phyloP scores from a whole-genome alignment of 2,329 filamentous ascomycete genomes.

The Ophiognomonia clavigignenti-juglandacearum region DNA sequence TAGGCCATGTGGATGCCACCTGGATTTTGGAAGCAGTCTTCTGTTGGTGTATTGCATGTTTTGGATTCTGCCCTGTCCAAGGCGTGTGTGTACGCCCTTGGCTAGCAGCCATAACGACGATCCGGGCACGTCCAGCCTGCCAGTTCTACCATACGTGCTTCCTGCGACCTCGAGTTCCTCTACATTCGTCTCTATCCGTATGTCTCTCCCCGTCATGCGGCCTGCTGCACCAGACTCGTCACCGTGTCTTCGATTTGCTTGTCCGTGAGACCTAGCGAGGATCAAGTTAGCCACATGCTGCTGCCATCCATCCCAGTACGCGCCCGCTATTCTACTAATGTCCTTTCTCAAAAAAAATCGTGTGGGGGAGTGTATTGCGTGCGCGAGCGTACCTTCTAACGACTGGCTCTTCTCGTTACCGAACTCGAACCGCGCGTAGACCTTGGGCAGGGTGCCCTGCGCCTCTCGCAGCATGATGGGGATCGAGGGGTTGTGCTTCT shows the following conservation, averaged over 20 bases:
- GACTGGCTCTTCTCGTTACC: constrained; percentile 54
- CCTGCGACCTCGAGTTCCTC: constrained; percentile 19
- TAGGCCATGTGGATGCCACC: too few relatives aligned
- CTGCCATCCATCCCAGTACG: background rate
- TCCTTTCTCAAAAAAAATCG: background rate
- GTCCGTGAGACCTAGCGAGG: constrained; percentile 50
- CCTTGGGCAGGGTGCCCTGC: constrained; percentile 72
- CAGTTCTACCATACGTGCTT: too few relatives aligned
- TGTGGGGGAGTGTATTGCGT: background rate
- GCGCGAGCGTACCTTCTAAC: constrained; percentile 39
- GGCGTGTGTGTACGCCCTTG: too few relatives aligned
- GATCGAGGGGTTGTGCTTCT: constrained; percentile 93
- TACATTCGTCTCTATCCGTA: constrained; percentile 3
- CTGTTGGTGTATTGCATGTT: too few relatives aligned
- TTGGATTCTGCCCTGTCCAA: too few relatives aligned
- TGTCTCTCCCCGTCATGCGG: constrained; percentile 16
- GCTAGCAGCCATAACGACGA: too few relatives aligned
- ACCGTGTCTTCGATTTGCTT: constrained; percentile 59
- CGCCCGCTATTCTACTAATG: background rate
- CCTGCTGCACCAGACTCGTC: constrained; percentile 46
- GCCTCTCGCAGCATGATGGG: constrained; percentile 96
- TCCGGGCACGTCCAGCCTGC: background rate
- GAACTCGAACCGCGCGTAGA: constrained; percentile 81
- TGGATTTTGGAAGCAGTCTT: too few relatives aligned
- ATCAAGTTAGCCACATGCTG: background rate